Evolutionary conservation across 2,329 filamentous ascomycete genomes (phyloP).

Genomic region (Phyllosticta citrichinensis): DNA sequence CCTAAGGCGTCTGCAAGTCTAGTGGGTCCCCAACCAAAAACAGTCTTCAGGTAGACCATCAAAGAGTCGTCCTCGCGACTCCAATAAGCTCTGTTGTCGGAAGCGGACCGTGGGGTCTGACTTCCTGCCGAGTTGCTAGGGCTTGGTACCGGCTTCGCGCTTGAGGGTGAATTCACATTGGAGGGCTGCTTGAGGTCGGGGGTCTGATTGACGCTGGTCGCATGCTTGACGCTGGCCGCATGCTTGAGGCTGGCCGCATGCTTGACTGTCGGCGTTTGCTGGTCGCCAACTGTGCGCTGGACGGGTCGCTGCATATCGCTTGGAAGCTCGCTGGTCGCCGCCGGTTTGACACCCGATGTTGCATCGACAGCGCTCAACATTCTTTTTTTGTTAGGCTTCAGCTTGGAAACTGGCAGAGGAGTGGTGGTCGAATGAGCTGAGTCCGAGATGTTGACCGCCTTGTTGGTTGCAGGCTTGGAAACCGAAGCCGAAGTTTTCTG

Average conservation of each 20-base stretch:
- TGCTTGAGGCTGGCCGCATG: too few species aligned
- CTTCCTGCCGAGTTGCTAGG: too few species aligned
- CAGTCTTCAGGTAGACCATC: constrained; percentile 33
- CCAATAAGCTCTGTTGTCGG: too few species aligned
- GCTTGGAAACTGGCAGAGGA: background rate
- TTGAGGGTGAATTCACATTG: too few species aligned
- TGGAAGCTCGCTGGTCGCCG: background rate
- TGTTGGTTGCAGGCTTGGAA: background rate
- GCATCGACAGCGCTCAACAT: background rate
- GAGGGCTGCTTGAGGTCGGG: background rate
- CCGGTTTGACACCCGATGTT: background rate
- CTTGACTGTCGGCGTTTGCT: background rate
- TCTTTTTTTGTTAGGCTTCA: background rate
- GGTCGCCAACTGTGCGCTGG: background rate
- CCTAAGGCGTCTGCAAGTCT: constrained; percentile 26
- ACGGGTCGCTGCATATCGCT: background rate
- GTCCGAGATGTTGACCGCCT: background rate
- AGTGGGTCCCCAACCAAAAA: constrained; percentile 26
- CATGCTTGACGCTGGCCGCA: too few species aligned
- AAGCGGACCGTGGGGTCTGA: too few species aligned
- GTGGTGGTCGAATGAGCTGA: background rate
- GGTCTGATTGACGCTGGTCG: too few species aligned
- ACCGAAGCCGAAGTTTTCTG: background rate
- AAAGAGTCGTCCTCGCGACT: constrained; percentile 20
- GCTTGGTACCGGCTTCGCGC: too few species aligned